A percentile compares a stretch with the other conserved stretches of the same genome.
These are phyloP conservation scores for Ophiostoma quercus DNA, from an alignment of 2,329 filamentous ascomycete genomes.

Conservation along the genomic window DNA sequence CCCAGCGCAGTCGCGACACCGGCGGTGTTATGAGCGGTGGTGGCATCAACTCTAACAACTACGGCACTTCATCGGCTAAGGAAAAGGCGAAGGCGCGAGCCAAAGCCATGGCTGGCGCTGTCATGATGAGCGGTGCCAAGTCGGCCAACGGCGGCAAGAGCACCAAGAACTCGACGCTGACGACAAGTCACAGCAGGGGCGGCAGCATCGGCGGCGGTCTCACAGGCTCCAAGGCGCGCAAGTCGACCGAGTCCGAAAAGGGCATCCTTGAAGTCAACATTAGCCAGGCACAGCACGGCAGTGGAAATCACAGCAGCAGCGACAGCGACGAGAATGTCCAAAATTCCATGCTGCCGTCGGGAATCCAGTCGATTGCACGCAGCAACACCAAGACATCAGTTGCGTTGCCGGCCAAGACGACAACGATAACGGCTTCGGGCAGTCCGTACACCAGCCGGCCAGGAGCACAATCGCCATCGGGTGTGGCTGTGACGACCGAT, in stretches of 20 bases:
- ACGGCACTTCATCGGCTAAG: neutral
- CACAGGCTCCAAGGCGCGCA: conserved; percentile 17
- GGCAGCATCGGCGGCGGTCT: neutral
- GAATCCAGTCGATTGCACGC: neutral
- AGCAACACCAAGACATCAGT: neutral
- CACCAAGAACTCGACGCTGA: neutral
- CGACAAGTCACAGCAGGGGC: neutral
- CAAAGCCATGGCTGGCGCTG: conserved; percentile 20
- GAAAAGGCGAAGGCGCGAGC: neutral
- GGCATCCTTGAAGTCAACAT: conserved; percentile 13
- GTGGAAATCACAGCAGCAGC: neutral
- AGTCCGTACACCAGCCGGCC: neutral
- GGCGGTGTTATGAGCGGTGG: neutral
- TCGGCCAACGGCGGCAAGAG: neutral
- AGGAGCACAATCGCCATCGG: conserved; percentile 5
- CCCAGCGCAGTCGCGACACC: conserved; percentile 19
- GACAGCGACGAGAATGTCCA: neutral
- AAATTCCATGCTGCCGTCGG: neutral
- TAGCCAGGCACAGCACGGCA: neutral
- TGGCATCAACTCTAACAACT: conserved; percentile 12
- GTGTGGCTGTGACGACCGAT: conserved; percentile 13
- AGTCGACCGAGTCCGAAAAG: conserved; percentile 21
- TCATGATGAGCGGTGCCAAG: conserved; percentile 18
- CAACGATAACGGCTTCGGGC: neutral
- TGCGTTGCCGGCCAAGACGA: neutral